A percentile compares a stretch with the other conserved stretches of the same genome.
These are phyloP conservation scores for Saccharomyces kudriavzevii DNA, from an alignment of 805 yeast genomes.

Conservation along the genomic window DNA sequence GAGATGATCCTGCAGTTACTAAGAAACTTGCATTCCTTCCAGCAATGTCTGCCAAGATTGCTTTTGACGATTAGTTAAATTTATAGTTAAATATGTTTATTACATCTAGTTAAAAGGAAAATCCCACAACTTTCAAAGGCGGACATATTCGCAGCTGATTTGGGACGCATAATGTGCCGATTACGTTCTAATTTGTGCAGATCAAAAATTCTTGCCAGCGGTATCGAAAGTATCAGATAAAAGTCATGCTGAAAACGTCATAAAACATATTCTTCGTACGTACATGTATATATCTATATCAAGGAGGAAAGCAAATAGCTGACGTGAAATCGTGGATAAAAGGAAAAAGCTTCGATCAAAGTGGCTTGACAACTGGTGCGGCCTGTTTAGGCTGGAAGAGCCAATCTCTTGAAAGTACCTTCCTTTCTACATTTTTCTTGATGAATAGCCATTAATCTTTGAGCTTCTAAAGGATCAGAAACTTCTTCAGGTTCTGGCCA, in stretches of 20 bases:
- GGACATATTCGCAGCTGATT: no score
- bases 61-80: background rate
- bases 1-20: conserved; percentile 10
- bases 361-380: background rate
- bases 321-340: background rate
- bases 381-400: conserved; percentile 15
- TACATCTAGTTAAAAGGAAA: no score
- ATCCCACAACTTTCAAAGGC: no score
- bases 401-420: conserved; percentile 44
- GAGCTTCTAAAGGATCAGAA: conserved; percentile 41
- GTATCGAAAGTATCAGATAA: no score
- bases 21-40: conserved; percentile 1
- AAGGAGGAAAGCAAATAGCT: background rate
- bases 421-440: conserved; percentile 40
- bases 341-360: background rate
- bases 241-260: no score
- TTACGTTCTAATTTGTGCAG: no score
- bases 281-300: no score
- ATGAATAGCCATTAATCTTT: conserved; percentile 38
- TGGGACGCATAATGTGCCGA: no score
- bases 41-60: conserved; percentile 1
- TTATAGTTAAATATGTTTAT: background rate
- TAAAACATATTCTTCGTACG: no score
- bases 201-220: no score
- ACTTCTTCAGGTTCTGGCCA: conserved; percentile 45